These are phyloP conservation scores for Ustulina deusta DNA, from an alignment of 2,329 filamentous ascomycete genomes.

Conservation along the genomic window DNA sequence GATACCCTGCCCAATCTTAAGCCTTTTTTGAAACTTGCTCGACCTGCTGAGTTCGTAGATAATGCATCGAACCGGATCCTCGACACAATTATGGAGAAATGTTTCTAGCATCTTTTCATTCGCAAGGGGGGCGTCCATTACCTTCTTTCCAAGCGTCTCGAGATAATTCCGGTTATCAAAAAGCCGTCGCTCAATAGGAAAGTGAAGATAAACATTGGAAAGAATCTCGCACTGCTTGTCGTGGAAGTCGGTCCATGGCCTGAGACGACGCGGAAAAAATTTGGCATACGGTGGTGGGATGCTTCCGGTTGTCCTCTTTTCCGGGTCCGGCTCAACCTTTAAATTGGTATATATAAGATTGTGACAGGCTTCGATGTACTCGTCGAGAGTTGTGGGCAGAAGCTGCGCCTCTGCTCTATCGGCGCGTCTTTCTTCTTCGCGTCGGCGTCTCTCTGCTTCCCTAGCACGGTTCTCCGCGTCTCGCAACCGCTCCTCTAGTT, in stretches of 20 bases:
- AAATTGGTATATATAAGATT: slow-evolving; percentile 45
- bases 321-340: slow-evolving; percentile 43
- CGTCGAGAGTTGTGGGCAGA: slow-evolving; percentile 47
- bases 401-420: slow-evolving; percentile 41
- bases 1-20: slow-evolving; percentile 46
- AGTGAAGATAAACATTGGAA: slow-evolving; percentile 37
- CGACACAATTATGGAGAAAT: slow-evolving; percentile 48
- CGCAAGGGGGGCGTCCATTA: slow-evolving; percentile 37
- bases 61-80: slow-evolving; percentile 50
- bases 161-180: slow-evolving; percentile 48
- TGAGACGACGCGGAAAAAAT: slow-evolving; percentile 48
- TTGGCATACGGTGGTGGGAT: slow-evolving; percentile 49
- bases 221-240: slow-evolving; percentile 44
- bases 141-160: slow-evolving; percentile 41
- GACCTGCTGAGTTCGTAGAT: slow-evolving; percentile 46
- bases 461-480: slow-evolving; percentile 11
- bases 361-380: slow-evolving; percentile 52
- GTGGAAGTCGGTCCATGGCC: slow-evolving; percentile 49
- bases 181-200: slow-evolving; percentile 42
- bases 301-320: slow-evolving; percentile 9
- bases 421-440: not conserved
- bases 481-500: slow-evolving; percentile 9
- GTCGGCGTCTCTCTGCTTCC: slow-evolving; percentile 13
- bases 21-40: slow-evolving; percentile 36
- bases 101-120: slow-evolving; percentile 51